Base-by-base conservation (phyloP, 2,329 filamentous ascomycete species). In the Exophiala sp. region DNA sequence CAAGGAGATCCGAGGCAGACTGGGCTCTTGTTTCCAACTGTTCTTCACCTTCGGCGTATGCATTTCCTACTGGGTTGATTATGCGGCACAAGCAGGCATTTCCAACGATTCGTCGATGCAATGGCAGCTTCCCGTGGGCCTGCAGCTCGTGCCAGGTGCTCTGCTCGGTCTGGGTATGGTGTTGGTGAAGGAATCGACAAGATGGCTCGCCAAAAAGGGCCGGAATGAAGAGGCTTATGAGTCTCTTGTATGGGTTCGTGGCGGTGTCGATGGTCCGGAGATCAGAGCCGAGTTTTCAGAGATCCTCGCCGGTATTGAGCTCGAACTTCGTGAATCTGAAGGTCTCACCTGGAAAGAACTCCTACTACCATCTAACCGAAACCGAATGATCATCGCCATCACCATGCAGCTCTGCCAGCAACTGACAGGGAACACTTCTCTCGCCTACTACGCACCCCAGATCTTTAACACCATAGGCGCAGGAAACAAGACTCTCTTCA, bases 101-200 rank as follows among this genome's bases (percentile, higher is more conserved):
- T 48, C 59, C 2, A 49, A 58, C 52, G 2, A n/a, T 59, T 66
- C 34, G 4, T 55, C 71, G 0, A 62, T 62, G 1, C 76, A 80
- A 63, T 80, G 76, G 78, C 76, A 78, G 62, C 70, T 79, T 22
- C 77, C 76, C 1, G 70, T 80, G 46, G 76, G 73, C 0, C 64
- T 79, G 13, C 72, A 77, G 57, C 66, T 78, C 4, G 65, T 77
- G 1, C 72, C 73, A 0, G 73, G 71, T 2, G 73, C 65, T 1
- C 60, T 77, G 3, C 60, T 77, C 6, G 70, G 73, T 0, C 50
- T 74, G 14, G 74, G 74, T 0, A 76, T 76, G 72, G 61, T 75
- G 3, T 65, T 75, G 2, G 70, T 72, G 18, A 72, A 69, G 49
- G 75, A 77, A 63, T 74, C 71, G 46, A 64, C 66, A 1, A 63